Conservation (phyloP, 225 moss, liverwort and hornwort genomes). For the Pseudoscleropodium purum region DNA sequence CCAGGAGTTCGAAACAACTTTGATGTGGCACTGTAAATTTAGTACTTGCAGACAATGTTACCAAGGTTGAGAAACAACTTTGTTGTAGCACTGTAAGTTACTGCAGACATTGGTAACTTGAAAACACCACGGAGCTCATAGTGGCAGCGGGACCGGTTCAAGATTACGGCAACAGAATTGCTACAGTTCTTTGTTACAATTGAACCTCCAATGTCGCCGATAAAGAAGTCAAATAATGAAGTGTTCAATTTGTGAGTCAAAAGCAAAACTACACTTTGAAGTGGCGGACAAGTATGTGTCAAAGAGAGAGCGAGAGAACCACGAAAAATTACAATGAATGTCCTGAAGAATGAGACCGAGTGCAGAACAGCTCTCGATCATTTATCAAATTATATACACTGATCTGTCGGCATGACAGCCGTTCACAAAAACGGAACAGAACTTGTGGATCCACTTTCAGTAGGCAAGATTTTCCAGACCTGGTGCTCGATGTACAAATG, state of each 20-base stretch:
- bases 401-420: neutral
- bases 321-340: neutral
- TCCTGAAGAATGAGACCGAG: neutral
- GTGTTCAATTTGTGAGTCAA: too few species aligned
- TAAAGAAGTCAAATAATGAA: neutral
- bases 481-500: neutral
- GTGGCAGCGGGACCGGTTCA: neutral
- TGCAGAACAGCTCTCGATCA: neutral
- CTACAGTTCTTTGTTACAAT: neutral
- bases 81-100: too few species aligned
- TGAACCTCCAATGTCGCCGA: neutral
- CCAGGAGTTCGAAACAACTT: neutral
- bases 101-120: neutral
- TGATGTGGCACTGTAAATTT: neutral
- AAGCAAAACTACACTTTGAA: neutral
- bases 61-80: neutral
- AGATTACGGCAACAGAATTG: neutral
- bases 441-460: neutral
- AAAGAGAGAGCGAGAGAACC: neutral
- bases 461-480: neutral
- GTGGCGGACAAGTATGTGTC: neutral
- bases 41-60: neutral
- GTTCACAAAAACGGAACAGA: neutral
- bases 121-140: neutral
- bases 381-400: constrained; percentile 12